Base-by-base conservation (phyloP, 495 filamentous ascomycete species). In the Aspergillus nidulans region DNA sequence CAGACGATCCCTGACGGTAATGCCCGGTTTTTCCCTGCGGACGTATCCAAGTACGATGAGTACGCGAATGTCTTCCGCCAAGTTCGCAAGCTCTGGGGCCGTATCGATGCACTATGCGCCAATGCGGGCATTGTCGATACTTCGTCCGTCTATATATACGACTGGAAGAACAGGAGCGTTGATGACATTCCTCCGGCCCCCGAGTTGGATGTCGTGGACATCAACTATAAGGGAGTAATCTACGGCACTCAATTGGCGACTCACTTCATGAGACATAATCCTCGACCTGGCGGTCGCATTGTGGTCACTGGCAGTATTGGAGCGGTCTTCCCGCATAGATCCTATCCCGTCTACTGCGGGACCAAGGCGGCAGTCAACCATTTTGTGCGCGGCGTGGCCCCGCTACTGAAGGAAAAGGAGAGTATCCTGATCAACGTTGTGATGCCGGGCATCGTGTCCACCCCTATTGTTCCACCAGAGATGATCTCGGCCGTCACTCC, bases 251-350 rank as follows among this genome's bases (percentile, higher is more conserved):
- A 63, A 24, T 38, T 69, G 26, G 66, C 66, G 3, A 63, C 57
- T n/a, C 66, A 69, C 39, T 67, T 69, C 43, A 69, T 69, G 66
- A 60, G 64, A 15, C 49, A 63, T 38, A 69, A 69, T 41, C 56
- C 62, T 16, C 53, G 59, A 20, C 58, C 64, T 9, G 66, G 64
- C 1, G 66, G 66, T 13, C 51, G 53, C 15, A 63, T 69, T 28
- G 57, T 69, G 15, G 61, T 67, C 3, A 69, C 66, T 3, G 53
- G 64, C 2, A 67, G 64, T 34, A 67, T 69, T 49, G 64, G 60
- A 4, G 52, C 34, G 1, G 34, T 69, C 0, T 65, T 67, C 18
- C 66, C 66, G 2, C 66, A 67, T 26, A 15, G 46, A 26, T 53
- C 64, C 0, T 69, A 65, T 50, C 66, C 66, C 0, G 49, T 63